phyloP scores from a whole-genome alignment of 2,329 filamentous ascomycete species.

The Rhynchosporium secalis region DNA sequence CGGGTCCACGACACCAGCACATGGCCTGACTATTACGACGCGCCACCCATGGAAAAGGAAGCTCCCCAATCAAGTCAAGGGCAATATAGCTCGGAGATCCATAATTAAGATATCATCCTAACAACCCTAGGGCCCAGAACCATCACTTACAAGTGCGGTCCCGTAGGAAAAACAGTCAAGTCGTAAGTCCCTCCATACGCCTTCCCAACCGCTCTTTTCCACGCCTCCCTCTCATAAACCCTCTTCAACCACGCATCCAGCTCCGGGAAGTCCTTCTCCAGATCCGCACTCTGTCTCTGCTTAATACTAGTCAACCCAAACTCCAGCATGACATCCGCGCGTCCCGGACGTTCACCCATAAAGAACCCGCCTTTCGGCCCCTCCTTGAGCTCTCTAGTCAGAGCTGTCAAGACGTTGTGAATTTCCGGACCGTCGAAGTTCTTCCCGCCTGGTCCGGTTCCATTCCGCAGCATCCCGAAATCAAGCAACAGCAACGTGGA shows the following conservation, averaged over 20 bases:
- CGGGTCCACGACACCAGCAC: too few relatives aligned
- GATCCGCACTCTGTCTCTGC: slow-evolving; percentile 37
- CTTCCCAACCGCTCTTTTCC: slow-evolving; percentile 36
- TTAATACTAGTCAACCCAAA: slow-evolving; percentile 37
- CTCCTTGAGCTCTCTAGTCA: slow-evolving; percentile 31
- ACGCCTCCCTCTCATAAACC: slow-evolving; percentile 35
- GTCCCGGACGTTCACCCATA: slow-evolving; percentile 36
- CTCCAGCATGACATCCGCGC: slow-evolving; percentile 40
- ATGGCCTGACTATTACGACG: too few relatives aligned
- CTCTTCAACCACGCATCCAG: slow-evolving; percentile 39
- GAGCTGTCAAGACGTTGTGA: slow-evolving; percentile 19
- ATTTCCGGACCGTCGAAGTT: slow-evolving; percentile 23
- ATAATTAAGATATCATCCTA: slow-evolving; percentile 1
- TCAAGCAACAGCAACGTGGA: slow-evolving; percentile 33
- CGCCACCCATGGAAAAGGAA: too few relatives aligned
- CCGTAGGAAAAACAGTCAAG: slow-evolving; percentile 28
- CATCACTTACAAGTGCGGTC: slow-evolving; percentile 6
- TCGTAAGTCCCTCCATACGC: slow-evolving; percentile 37
- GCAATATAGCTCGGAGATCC: too few relatives aligned
- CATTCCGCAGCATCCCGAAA: slow-evolving; percentile 22
- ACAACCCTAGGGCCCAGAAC: background rate
- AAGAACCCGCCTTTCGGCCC: slow-evolving; percentile 30
- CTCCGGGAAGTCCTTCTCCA: slow-evolving; percentile 37
- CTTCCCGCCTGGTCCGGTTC: slow-evolving; percentile 12
- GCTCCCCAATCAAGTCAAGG: too few relatives aligned